phyloP scores from a whole-genome alignment of 192 early-diverging fungal species.

The Entomortierella beljakovae region DNA sequence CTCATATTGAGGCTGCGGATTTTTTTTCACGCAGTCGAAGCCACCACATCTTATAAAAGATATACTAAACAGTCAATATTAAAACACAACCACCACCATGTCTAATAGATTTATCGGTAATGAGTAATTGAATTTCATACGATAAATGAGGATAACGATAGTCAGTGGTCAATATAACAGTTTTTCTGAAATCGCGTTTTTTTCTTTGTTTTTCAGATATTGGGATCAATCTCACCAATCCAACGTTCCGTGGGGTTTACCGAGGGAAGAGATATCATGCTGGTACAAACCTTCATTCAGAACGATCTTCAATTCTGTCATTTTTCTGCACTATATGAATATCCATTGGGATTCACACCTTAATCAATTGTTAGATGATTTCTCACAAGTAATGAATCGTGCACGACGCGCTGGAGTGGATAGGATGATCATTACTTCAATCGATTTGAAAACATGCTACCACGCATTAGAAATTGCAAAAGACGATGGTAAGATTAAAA shows the following conservation, averaged over 20 bases:
- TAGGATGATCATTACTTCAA: constrained; percentile 86
- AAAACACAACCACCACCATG: constrained; percentile 9
- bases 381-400: constrained; percentile 70
- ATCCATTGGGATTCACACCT: neutral
- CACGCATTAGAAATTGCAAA: constrained; percentile 69
- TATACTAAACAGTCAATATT: neutral
- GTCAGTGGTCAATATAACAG: neutral
- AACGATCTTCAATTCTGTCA: neutral
- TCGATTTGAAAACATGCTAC: constrained; percentile 63
- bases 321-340: no score
- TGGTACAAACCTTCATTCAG: constrained; percentile 48
- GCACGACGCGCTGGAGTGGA: constrained; percentile 71
- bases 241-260: constrained; percentile 85
- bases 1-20: no score
- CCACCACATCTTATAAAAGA: no score
- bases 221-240: constrained; percentile 88
- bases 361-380: constrained; percentile 63
- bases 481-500: constrained; percentile 54
- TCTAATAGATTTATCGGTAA: constrained; percentile 25
- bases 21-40: no score
- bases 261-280: constrained; percentile 77
- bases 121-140: neutral
- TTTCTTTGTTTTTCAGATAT: no score
- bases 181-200: no score
- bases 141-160: neutral